Base-by-base conservation (phyloP, 2,329 filamentous ascomycete genomes). In the Apiospora rasikravindrae region DNA sequence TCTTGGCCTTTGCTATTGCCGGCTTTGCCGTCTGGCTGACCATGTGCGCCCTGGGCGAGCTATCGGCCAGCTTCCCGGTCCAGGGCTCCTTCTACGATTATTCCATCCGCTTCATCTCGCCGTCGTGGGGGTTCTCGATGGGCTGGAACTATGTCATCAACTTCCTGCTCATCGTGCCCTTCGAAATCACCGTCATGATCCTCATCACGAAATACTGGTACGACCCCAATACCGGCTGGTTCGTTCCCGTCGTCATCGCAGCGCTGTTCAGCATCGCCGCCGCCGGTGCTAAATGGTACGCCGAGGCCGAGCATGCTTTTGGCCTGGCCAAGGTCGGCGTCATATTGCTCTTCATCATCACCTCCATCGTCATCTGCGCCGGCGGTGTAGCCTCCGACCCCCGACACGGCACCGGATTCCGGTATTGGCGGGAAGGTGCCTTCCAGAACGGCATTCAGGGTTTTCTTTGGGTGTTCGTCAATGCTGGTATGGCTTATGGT, bases 261-360 rank as follows among this genome's bases (percentile, higher is more conserved):
- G 77, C 80, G 4, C 78, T 88, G 1, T 77, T 79, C 8, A 71
- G 80, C 26, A 83, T 86, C 69, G 83, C 86, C 70, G 77, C 86
- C 40, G 85, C 85, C 66, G 87, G 87, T 1, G 84, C 87, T 10
- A 79, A 77, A 57, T 83, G 83, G 73, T 86, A 83, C 73, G 85
- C 78, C 74, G 85, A 84, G 78, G 83, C 87, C 47, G 88, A 90
- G 76, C 88, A 88, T 71, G 75, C 84, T 22, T 84, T 89, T n/a
- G 84, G 84, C 42, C 79, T 86, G 13, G 83, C 88, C 73, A 89
- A 89, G 76, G 82, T 88, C 72, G 73, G 82, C 42, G 87, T 88
- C 44, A 82, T 87, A 74, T 79, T 86, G 33, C 86, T 87, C 24
- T 91, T 91, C 79, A 88, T 91, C 73, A 81, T 91, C 71, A 81